phyloP scores from a whole-genome alignment of 2,329 filamentous ascomycete species.

The Didymella keratinophila region DNA sequence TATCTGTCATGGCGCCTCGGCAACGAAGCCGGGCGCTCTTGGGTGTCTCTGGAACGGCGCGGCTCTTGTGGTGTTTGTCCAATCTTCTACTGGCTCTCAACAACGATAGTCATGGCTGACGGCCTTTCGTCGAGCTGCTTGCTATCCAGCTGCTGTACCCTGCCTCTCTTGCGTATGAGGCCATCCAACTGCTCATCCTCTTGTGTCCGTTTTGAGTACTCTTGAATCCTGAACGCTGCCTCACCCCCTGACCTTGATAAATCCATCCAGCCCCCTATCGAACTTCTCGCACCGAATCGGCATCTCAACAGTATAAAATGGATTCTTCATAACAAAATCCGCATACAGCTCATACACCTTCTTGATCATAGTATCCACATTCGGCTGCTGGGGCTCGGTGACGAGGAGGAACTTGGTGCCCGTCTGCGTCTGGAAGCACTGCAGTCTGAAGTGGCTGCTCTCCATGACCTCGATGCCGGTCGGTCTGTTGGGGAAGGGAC shows the following conservation, averaged over 20 bases:
- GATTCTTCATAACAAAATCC: slow-evolving; percentile 99
- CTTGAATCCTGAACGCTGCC: background rate
- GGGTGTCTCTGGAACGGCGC: too few relatives aligned
- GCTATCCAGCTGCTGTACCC: too few relatives aligned
- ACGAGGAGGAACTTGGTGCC: slow-evolving; percentile 96
- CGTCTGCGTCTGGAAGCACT: slow-evolving; percentile 94
- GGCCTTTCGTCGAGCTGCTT: too few relatives aligned
- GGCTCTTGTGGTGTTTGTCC: too few relatives aligned
- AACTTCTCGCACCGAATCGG: slow-evolving; percentile 94
- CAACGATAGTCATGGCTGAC: too few relatives aligned
- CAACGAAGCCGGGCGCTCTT: too few relatives aligned
- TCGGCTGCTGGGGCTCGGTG: slow-evolving; percentile 86
- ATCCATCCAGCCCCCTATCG: slow-evolving; percentile 82
- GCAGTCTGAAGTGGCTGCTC: slow-evolving; percentile 90
- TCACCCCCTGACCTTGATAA: slow-evolving; percentile 66
- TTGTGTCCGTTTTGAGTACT: too few relatives aligned
- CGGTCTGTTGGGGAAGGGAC: slow-evolving; percentile 53
- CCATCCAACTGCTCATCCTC: too few relatives aligned
- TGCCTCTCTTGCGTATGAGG: too few relatives aligned
- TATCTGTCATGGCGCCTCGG: too few relatives aligned
- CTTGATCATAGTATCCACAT: slow-evolving; percentile 82
- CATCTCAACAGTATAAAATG: slow-evolving; percentile 98
- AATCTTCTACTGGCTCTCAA: too few relatives aligned
- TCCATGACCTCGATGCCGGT: slow-evolving; percentile 92
- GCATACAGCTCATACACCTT: slow-evolving; percentile 94